Conservation (phyloP, 768 basidiomycete species). For the Termitomyces heimii region DNA sequence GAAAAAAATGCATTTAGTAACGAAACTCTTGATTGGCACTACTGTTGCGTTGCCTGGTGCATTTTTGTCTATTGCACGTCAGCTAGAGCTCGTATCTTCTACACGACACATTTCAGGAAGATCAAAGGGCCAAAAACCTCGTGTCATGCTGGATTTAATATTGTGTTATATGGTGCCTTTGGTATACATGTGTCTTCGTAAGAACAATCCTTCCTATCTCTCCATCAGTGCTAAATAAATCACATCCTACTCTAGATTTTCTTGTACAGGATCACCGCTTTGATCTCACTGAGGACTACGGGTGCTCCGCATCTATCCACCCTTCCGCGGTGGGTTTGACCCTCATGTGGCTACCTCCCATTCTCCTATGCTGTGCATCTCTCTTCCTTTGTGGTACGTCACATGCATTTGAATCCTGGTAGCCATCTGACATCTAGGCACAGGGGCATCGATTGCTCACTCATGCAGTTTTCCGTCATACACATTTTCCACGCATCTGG, state of each 20-base stretch:
- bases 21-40: conserved; percentile 47
- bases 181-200: conserved; percentile 55
- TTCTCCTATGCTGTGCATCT: conserved; percentile 34
- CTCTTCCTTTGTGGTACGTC: conserved; percentile 37
- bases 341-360: conserved; percentile 41
- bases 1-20: conserved; percentile 38
- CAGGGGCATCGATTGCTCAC: conserved; percentile 31
- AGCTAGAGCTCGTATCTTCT: conserved; percentile 51
- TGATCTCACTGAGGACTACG: conserved; percentile 51
- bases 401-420: not conserved
- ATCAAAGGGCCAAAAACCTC: conserved; percentile 31
- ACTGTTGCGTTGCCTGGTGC: conserved; percentile 54
- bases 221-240: not conserved
- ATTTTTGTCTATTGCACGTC: conserved; percentile 47
- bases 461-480: conserved; percentile 18
- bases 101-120: conserved; percentile 26
- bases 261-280: conserved; percentile 59
- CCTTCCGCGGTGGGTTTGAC: conserved; percentile 34
- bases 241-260: conserved; percentile 32
- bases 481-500: conserved; percentile 27
- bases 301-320: conserved; percentile 45
- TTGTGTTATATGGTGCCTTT: conserved; percentile 52
- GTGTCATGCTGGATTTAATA: conserved; percentile 36
- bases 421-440: not conserved
- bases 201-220: conserved; percentile 18